Conservation (phyloP, 176 grass and related monocot species). For the Tuctoria greenei region DNA sequence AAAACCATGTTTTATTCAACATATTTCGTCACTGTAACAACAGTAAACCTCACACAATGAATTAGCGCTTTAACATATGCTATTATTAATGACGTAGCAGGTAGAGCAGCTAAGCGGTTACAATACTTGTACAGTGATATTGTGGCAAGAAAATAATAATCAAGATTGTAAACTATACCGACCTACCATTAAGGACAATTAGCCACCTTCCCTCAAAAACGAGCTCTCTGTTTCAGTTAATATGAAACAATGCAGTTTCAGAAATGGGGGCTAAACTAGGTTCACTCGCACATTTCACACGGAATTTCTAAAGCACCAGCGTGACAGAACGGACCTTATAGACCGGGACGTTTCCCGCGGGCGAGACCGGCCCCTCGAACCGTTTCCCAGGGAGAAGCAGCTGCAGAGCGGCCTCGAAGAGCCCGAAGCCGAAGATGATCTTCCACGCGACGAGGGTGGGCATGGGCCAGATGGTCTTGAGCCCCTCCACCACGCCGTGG, state of each 20-base stretch:
- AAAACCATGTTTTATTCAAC: background rate
- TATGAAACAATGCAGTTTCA: background rate
- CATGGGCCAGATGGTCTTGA: conserved; percentile 78
- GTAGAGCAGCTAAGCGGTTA: background rate
- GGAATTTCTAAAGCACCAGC: background rate
- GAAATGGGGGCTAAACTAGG: background rate
- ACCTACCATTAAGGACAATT: too few species aligned
- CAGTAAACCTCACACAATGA: background rate
- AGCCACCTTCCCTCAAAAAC: background rate
- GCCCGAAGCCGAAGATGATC: conserved; percentile 89
- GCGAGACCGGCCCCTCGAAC: conserved; percentile 80
- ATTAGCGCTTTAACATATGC: background rate
- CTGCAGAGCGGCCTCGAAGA: conserved; percentile 90
- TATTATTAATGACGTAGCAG: background rate
- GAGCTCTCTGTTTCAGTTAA: background rate
- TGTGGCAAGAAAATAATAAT: background rate
- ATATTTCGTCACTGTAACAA: background rate
- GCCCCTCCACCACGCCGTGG: conserved; percentile 60
- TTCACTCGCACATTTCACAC: background rate
- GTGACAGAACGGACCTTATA: conserved; percentile 69
- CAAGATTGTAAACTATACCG: too few species aligned
- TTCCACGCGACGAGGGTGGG: conserved; percentile 73
- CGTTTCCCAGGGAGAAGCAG: conserved; percentile 86
- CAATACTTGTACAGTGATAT: background rate
- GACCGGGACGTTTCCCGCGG: conserved; percentile 68